phyloP scores from a whole-genome alignment of 176 grass and related monocot species.

The Calamus simplicifolius region DNA sequence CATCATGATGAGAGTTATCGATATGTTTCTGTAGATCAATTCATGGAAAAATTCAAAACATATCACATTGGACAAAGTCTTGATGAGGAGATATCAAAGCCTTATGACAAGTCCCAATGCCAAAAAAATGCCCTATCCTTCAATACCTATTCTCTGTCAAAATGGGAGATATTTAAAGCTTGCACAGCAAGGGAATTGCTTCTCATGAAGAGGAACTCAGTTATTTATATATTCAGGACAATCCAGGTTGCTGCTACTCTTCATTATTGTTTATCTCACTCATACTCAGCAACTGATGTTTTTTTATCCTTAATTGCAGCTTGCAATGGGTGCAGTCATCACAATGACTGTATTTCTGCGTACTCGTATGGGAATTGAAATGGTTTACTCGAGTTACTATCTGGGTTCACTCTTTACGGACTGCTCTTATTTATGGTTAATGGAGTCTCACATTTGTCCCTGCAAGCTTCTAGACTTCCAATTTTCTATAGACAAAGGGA shows the following conservation, averaged over 20 bases:
- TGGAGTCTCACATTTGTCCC: not conserved
- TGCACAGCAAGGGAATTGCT: constrained; percentile 57
- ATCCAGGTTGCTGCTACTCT: constrained; percentile 2
- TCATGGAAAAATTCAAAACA: constrained; percentile 38
- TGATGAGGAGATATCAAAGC: constrained; percentile 28
- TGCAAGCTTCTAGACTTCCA: not conserved
- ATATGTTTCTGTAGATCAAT: constrained; percentile 52
- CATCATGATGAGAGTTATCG: constrained; percentile 27
- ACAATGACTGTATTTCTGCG: constrained; percentile 59
- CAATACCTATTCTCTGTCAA: constrained; percentile 51
- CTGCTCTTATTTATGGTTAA: not conserved
- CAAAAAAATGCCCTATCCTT: constrained; percentile 46
- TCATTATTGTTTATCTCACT: constrained; percentile 14
- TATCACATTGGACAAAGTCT: constrained; percentile 42
- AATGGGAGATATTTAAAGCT: constrained; percentile 61
- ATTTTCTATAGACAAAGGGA: constrained; percentile 2
- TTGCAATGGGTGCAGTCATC: constrained; percentile 41
- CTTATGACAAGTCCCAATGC: constrained; percentile 32
- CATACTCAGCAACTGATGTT: no score
- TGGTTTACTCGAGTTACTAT: constrained; percentile 49
- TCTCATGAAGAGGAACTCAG: constrained; percentile 66
- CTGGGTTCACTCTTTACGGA: not conserved
- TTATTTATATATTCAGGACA: constrained; percentile 51
- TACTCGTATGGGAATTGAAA: constrained; percentile 45
- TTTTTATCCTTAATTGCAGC: constrained; percentile 20